These are phyloP conservation scores for Gamarada debralockiae DNA, from an alignment of 495 filamentous ascomycete genomes.

Conservation along the genomic window DNA sequence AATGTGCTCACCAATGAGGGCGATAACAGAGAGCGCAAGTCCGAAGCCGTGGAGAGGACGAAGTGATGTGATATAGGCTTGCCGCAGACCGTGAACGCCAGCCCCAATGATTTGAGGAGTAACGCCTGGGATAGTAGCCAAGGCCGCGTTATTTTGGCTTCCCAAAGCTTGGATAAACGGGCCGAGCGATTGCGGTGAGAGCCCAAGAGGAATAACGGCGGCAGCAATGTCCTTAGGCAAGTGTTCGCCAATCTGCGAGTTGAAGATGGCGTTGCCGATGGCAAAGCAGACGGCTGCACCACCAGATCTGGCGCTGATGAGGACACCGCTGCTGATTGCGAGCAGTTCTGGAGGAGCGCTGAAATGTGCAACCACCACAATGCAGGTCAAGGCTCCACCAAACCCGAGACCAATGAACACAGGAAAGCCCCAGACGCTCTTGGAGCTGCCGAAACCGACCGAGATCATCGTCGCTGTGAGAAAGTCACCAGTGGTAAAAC, in stretches of 20 bases:
- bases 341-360: conserved; percentile 31
- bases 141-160: conserved; percentile 9
- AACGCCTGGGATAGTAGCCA: conserved; percentile 15
- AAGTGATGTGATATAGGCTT: too few species aligned
- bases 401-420: conserved; percentile 28
- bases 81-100: conserved; percentile 18
- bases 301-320: conserved; percentile 30
- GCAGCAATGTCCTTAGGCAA: conserved; percentile 7
- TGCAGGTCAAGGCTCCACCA: conserved; percentile 25
- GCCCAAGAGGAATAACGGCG: conserved; percentile 10
- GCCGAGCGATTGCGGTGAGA: conserved; percentile 9
- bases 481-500: conserved; percentile 25
- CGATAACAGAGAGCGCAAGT: too few species aligned
- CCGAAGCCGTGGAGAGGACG: too few species aligned
- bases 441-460: neutral
- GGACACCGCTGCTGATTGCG: conserved; percentile 28
- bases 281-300: conserved; percentile 32
- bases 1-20: too few species aligned
- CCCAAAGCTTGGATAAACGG: conserved; percentile 20
- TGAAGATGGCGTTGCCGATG: conserved; percentile 14
- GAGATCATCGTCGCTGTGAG: conserved; percentile 12
- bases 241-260: conserved; percentile 11
- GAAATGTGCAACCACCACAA: conserved; percentile 31
- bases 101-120: conserved; percentile 21
- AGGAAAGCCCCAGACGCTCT: conserved; percentile 27